Evolutionary conservation across 305 asterid species (phyloP), one percentile per base, ranked within the genome.

Genomic region (Fraxinus xanthoxyloides): DNA sequence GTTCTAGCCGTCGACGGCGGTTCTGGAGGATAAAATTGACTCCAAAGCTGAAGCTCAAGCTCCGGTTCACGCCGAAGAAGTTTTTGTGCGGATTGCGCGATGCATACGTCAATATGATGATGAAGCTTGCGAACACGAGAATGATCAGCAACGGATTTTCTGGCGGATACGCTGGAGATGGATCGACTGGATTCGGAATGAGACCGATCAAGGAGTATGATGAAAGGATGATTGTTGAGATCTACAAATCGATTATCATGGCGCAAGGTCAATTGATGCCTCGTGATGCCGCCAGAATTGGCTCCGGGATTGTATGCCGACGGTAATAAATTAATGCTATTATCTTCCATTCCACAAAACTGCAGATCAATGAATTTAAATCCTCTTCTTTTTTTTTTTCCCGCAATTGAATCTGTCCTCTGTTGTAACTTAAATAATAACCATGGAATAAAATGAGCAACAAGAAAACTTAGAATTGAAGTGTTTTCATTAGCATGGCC

Each of bases 181-280:
- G 85, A 2, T 84, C 31, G 0, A 4, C 80, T 26, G 89, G 84
- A 36, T 90, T 90, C 72, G 94, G 92, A 0, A 5, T 32, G 76
- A 70, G 90, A 54, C 87, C 89, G 83, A 13, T 81, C 0, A 91
- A 90, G 74, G 97, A 92, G 90, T 90, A 91, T 77, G 97, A 92
- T 54, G 88, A 90, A 87, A 79, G 82, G 86, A 84, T 89, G 93
- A 82, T 92, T 46, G 89, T 92, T 2, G 89, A 92, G 92, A 90
- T 92, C 86, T 92, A 92, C 80, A 92, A 83, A 69, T 89, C 94
- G 8, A 85, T 91, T 30, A 86, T 91, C 75, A 32, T 85, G 82
- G 87, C 93, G 59, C 93, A 89, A 80, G 90, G 92, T 0, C 88
- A 89, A 15, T 10, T 88, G 75, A 89, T 82, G 79, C 88, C 89